phyloP scores from a whole-genome alignment of 2,329 filamentous ascomycete species.

The Hypoxylon sp. region DNA sequence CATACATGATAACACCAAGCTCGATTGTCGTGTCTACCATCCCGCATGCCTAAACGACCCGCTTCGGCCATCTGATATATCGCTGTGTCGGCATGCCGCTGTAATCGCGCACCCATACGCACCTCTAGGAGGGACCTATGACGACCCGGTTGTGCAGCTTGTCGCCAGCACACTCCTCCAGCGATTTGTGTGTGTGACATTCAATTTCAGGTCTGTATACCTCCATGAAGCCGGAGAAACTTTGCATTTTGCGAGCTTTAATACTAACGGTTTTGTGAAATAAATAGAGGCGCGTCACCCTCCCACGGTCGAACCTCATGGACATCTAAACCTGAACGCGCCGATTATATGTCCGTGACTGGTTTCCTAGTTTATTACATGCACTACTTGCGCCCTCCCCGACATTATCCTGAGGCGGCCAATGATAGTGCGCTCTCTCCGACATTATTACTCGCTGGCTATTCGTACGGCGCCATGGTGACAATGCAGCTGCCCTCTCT shows the following conservation, averaged over 20 bases:
- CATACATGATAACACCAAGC: slow-evolving; percentile 79
- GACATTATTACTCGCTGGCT: slow-evolving; percentile 75
- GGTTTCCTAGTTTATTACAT: slow-evolving; percentile 85
- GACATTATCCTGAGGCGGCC: slow-evolving; percentile 50
- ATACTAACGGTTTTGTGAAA: slow-evolving; percentile 30
- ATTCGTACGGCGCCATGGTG: slow-evolving; percentile 92
- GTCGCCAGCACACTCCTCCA: slow-evolving; percentile 75
- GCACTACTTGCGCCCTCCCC: slow-evolving; percentile 66
- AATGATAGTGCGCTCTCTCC: slow-evolving; percentile 29
- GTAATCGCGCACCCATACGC: slow-evolving; percentile 90
- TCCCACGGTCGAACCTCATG: slow-evolving; percentile 88
- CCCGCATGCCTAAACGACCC: slow-evolving; percentile 63
- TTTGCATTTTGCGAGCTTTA: background rate
- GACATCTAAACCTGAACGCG: slow-evolving; percentile 84
- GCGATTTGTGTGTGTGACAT: slow-evolving; percentile 83
- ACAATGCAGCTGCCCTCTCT: slow-evolving; percentile 79
- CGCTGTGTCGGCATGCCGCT: slow-evolving; percentile 66
- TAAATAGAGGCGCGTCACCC: slow-evolving; percentile 77
- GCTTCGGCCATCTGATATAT: slow-evolving; percentile 47
- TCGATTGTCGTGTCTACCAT: slow-evolving; percentile 89
- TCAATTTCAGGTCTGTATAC: slow-evolving; percentile 81
- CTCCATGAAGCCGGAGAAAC: background rate
- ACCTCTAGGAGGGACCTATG: slow-evolving; percentile 85
- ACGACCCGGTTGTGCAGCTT: slow-evolving; percentile 83
- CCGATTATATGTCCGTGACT: slow-evolving; percentile 86